Conservation (phyloP, 164 flowering plant genomes). For the Sextonia rubra region DNA sequence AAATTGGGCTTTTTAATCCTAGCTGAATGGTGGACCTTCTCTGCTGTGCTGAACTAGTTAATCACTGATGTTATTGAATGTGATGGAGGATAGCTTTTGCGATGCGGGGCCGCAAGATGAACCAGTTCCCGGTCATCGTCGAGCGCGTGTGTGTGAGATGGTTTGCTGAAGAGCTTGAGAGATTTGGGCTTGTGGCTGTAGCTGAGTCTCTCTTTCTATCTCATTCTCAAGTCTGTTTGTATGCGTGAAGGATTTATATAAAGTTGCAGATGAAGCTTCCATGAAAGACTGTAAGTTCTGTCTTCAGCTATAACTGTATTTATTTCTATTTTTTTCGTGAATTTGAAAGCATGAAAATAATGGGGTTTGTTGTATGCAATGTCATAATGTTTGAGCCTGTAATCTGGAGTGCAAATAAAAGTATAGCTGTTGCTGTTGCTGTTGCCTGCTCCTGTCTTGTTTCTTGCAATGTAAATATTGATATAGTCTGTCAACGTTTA, state of each 20-base stretch:
- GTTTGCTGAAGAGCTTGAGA: conserved; percentile 1
- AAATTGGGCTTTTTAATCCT: too few relatives aligned
- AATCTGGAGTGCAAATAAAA: conserved; percentile 21
- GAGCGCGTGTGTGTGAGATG: neutral
- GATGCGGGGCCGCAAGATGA: neutral
- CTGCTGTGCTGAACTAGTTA: too few relatives aligned
- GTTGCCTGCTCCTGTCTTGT: neutral
- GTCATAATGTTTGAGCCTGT: conserved; percentile 15
- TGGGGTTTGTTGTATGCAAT: conserved; percentile 20
- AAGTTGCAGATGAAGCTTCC: conserved; percentile 10
- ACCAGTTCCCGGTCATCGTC: neutral
- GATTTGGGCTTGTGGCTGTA: conserved; percentile 1
- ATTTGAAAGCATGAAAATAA: conserved; percentile 20
- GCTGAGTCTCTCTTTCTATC: conserved; percentile 6
- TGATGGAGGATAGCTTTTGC: too few relatives aligned
- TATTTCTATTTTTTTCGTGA: conserved; percentile 13
- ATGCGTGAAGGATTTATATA: conserved; percentile 10
- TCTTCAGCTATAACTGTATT: conserved; percentile 9
- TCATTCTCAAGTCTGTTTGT: conserved; percentile 1
- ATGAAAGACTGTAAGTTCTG: conserved; percentile 13
- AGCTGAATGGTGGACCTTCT: too few relatives aligned
- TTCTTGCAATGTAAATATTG: conserved; percentile 11
- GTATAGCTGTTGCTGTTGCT: conserved; percentile 8
- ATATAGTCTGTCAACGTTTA: neutral
- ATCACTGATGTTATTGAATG: too few relatives aligned